These are phyloP conservation scores for Emericellopsis terricola DNA, from an alignment of 495 filamentous ascomycete species.

Conservation along the genomic window DNA sequence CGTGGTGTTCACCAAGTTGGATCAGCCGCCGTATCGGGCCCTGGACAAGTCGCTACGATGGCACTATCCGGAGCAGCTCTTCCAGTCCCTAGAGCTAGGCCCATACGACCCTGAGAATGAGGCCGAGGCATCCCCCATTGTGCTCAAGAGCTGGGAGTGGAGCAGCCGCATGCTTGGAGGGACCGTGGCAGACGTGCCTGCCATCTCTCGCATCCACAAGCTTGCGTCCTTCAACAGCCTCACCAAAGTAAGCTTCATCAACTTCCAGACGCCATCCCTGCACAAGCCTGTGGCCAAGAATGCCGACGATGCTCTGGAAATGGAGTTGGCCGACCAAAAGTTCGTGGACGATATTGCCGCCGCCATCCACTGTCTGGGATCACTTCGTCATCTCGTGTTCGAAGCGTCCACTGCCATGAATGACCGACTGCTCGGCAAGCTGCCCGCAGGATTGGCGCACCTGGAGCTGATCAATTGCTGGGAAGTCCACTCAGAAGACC, in stretches of 20 bases:
- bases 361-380: slow-evolving; percentile 39
- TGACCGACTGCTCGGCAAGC: slow-evolving; percentile 33
- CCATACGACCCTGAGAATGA: too few relatives aligned
- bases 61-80: slow-evolving; percentile 41
- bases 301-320: not conserved
- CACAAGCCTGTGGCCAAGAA: not conserved
- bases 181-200: slow-evolving; percentile 20
- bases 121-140: slow-evolving; percentile 5
- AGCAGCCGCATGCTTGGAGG: slow-evolving; percentile 43
- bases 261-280: slow-evolving; percentile 35
- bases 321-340: slow-evolving; percentile 12
- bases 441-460: slow-evolving; percentile 43
- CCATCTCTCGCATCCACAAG: slow-evolving; percentile 46
- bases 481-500: slow-evolving; percentile 37
- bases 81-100: slow-evolving; percentile 39
- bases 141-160: slow-evolving; percentile 61
- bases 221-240: slow-evolving; percentile 39
- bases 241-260: slow-evolving; percentile 42
- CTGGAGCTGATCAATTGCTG: slow-evolving; percentile 62
- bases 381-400: slow-evolving; percentile 44
- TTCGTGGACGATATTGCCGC: slow-evolving; percentile 26
- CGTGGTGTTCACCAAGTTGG: slow-evolving; percentile 33
- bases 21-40: slow-evolving; percentile 35
- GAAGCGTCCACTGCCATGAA: slow-evolving; percentile 49
- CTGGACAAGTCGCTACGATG: slow-evolving; percentile 34